Base-by-base conservation (phyloP, 306 rosid species). In the Cucumis cinereus region DNA sequence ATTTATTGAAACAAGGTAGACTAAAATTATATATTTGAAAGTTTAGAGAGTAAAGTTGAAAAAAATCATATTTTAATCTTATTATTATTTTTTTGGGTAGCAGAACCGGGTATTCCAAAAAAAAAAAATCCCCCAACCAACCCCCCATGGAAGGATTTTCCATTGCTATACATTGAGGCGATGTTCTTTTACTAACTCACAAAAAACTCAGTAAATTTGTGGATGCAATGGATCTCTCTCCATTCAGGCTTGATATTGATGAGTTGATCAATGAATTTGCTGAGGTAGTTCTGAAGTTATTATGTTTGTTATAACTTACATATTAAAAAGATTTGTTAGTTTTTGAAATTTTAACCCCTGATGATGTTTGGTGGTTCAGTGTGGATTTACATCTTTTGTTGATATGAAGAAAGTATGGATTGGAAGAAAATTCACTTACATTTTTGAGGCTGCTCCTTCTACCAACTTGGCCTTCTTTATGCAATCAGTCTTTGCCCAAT, bases 391-490 rank as follows among this genome's bases (percentile, higher is more conserved):
- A 54, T 80, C 89, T 61, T 87, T 94, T 63, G 82, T 84, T 67
- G 91, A 84, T 24, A 87, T 91, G 93, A 91, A 90, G 85, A 88
- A 89, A 76, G 80, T 89, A 36, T 94, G 99, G 99, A 74, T 84
- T 80, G 88, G 89, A 12, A 90, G 84, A 74, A 91, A 84, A 79
- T 87, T 91, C 83, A 86, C 98, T n/a, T 89, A 82, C 85, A 89
- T 94, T 83, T 91, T 83, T 55, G 91, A 91, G 79, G 90, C 93
- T 45, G 77, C 77, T 81, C 96, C 98, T 78, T 80, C 89, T 52
- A 43, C 84, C 72, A 87, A 90, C 87, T 78, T 84, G 81, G 94
- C 89, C 61, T 90, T 94, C 90, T 91, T 94, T 52, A 89, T 94
- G 95, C 98, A 94, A 78, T 87, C 96, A 19, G 74, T 94, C 33